phyloP scores from a whole-genome alignment of 2,329 filamentous ascomycete species.

The Fusarium decemcellulare region DNA sequence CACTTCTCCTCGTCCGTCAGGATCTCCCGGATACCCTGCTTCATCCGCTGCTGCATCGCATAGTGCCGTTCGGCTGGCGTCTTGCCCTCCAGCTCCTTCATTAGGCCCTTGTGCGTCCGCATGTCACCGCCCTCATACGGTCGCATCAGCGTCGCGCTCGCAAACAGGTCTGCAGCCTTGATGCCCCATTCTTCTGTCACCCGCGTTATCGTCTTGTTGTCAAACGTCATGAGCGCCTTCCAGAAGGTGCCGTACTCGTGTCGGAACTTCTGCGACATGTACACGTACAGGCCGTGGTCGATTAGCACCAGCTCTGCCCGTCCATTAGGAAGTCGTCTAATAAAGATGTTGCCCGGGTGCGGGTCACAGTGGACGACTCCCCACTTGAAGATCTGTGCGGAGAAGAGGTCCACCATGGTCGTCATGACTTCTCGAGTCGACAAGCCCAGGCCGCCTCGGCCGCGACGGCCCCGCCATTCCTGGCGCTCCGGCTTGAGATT shows the following conservation, averaged over 20 bases:
- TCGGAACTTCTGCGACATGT: constrained; percentile 87
- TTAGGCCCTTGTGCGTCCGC: constrained; percentile 75
- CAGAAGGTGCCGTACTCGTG: constrained; percentile 92
- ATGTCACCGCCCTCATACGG: constrained; percentile 90
- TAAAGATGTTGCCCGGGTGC: constrained; percentile 97
- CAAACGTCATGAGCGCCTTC: constrained; percentile 94
- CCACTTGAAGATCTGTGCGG: constrained; percentile 98
- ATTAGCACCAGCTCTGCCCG: constrained; percentile 92
- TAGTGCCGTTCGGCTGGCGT: constrained; percentile 82
- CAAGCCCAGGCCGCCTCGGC: constrained; percentile 86
- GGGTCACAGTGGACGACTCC: constrained; percentile 96
- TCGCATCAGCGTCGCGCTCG: constrained; percentile 88
- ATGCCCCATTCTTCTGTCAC: constrained; percentile 90
- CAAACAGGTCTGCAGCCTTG: constrained; percentile 90
- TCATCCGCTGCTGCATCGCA: constrained; percentile 90
- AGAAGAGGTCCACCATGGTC: constrained; percentile 96
- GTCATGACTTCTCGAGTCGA: constrained; percentile 91
- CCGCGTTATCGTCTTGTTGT: constrained; percentile 82
- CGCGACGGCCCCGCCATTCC: constrained; percentile 80
- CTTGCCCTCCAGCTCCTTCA: constrained; percentile 71
- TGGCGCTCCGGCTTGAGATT: constrained; percentile 85
- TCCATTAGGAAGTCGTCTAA: constrained; percentile 87
- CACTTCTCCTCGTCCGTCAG: constrained; percentile 89
- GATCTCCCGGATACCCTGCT: constrained; percentile 76
- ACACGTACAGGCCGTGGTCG: constrained; percentile 96